Base-by-base conservation (phyloP, 2,329 filamentous ascomycete genomes). In the Penicillium digitatum region DNA sequence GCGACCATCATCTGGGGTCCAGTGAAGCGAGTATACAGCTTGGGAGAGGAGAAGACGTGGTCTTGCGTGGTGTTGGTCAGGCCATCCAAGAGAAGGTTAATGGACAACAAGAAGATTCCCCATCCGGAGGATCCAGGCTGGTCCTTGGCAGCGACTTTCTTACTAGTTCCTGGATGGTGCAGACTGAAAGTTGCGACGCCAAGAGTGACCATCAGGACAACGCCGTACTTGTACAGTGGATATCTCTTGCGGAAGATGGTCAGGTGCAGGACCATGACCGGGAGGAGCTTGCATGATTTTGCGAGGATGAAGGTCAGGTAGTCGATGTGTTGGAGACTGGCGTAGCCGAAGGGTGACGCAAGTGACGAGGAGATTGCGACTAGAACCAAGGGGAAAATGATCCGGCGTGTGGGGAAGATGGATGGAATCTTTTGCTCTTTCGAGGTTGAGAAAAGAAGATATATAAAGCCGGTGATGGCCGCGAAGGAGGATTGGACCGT, bases 1-100 rank as follows among this genome's bases (percentile, higher is more conserved):
- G 93, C 92, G 71, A 92, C 95, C 94, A 99, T 99, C 94, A 99
- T 99, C 81, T 99, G 94, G 56, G 93, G 91, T 10, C 94, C 94
- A 3, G 85, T 84, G 72, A 94, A 96, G 14, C 87, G 86, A 61
- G 84, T 85, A 75, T 91, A 95, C 1, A 74, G 70, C 26, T 77
- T 74, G 3, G 76, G 76, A 7, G 84, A 81, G 60, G 77, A 75
- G 72, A 97, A 96, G 72, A 99, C 90, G 74, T 96, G 87, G 74
- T 99, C 94, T 79, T 99, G 94, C 2, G 93, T 96, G 51, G 88
- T 91, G 75, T 99, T 99, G 56, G 93, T 97, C 51, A 99, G 81
- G 61, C 94, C 94, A 72, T 99, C 94, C 67, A 99, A 94, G 20
- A 99, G 82, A 48, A 99, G 80, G 73, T 99, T 99, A 69, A 97